Evolutionary conservation across 768 basidiomycete species (phyloP), one percentile per base, ranked within the genome.

Genomic region (Podaxis carcinomalis): DNA sequence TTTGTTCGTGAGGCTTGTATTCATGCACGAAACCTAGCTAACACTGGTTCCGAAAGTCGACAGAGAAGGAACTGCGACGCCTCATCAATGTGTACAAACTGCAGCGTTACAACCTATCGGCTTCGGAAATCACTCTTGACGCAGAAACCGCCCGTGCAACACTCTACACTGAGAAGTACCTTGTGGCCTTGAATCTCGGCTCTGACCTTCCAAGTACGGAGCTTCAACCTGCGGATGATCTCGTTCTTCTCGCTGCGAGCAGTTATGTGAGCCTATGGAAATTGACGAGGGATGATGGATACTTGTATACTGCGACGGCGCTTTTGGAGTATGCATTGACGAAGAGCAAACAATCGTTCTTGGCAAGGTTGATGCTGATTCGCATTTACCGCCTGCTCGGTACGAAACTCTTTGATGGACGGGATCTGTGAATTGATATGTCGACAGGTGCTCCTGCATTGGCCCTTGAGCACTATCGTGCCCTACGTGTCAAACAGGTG

Each of bases 221-320:
- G 66, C 77, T 95, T 25, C 95, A 96, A 68, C 91, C 89, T 16
- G 90, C 85, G 0, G 95, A 97, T 66, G 95, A 95, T 67, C 80
- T 96, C 35, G 87, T 81, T 25, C 78, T 95, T 27, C 76, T 97
- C 21, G 85, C 89, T 5, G 88, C 81, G 2, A 88, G 88, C 66
- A 81, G 82, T 2, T 79, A 86, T 56, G 80, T 93, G 49, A 84
- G 75, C 68, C 70, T 85, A 21, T 92, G 89, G 88, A 77, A 72
- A 42, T 69, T 85, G 51, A 76, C 81, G 61, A 75, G 70, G 16
- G 82, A 88, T 57, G 79, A 85, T 51, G 73, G 74, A 27, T 77
- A 87, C 66, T 79, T 97, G 21, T 81, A 83, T 67, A 83, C 80
- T 49, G 91, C 92, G 5, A 78, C 78, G 35, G 74, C 82, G 25